Conservation (phyloP, 2,329 filamentous ascomycete species). For the Penicillium vulpinum region DNA sequence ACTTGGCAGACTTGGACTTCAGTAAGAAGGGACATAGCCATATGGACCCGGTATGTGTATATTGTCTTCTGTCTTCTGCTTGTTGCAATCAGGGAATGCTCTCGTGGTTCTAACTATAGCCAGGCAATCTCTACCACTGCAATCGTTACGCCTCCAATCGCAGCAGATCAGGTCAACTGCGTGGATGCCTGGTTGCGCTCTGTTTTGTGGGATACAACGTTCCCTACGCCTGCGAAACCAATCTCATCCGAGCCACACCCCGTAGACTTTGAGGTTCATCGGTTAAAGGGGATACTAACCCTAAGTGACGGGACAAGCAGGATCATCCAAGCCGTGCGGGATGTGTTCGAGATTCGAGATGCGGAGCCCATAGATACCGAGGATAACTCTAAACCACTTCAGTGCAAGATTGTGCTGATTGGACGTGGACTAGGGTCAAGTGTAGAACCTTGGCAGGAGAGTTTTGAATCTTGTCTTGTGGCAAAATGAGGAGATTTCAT, state of each 20-base stretch:
- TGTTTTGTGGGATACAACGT: slow-evolving; percentile 72
- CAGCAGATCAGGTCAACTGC: slow-evolving; percentile 56
- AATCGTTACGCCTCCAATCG: slow-evolving; percentile 64
- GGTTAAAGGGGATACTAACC: slow-evolving; percentile 77
- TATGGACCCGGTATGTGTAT: slow-evolving; percentile 70
- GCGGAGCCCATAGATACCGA: slow-evolving; percentile 25
- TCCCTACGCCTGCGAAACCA: slow-evolving; percentile 24
- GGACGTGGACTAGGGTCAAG: slow-evolving; percentile 43
- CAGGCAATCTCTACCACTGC: slow-evolving; percentile 83
- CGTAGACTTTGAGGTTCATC: slow-evolving; percentile 73
- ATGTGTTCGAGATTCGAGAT: slow-evolving; percentile 90
- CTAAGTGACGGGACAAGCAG: slow-evolving; percentile 66
- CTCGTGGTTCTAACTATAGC: background rate
- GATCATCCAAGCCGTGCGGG: slow-evolving; percentile 86
- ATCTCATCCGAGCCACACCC: slow-evolving; percentile 22
- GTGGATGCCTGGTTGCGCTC: slow-evolving; percentile 82
- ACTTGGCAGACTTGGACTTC: slow-evolving; percentile 71
- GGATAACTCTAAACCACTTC: slow-evolving; percentile 19
- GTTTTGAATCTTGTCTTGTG: slow-evolving; percentile 34
- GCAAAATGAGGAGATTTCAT: background rate
- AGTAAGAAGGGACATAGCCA: slow-evolving; percentile 80
- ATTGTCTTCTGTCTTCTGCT: background rate
- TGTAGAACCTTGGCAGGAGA: slow-evolving; percentile 36
- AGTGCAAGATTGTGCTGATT: slow-evolving; percentile 51
- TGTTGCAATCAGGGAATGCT: background rate